A percentile compares a stretch with the other conserved stretches of the same genome.
These are phyloP conservation scores for Scheffersomyces lignosus DNA, from an alignment of 805 yeast genomes.

Conservation along the genomic window DNA sequence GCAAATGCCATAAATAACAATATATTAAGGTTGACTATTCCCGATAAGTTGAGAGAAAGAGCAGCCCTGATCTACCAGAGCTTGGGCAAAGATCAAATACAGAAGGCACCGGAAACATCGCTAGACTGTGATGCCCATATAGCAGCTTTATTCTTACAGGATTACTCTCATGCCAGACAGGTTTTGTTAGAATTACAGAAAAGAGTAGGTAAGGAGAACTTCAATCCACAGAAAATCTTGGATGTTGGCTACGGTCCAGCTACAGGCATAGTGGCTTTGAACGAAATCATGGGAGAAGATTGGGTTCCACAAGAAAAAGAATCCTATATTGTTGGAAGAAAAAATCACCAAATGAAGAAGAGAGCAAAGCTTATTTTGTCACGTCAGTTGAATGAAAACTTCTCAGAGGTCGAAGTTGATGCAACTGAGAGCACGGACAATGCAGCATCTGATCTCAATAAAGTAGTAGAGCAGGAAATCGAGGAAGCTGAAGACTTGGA, in stretches of 20 bases:
- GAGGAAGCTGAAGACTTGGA: constrained; percentile 9
- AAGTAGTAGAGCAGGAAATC: constrained; percentile 9
- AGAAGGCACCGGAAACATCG: constrained; percentile 41
- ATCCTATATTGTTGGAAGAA: constrained; percentile 67
- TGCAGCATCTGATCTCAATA: constrained; percentile 15
- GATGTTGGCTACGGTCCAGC: constrained; percentile 92
- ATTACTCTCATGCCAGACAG: constrained; percentile 68
- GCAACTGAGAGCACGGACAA: constrained; percentile 16
- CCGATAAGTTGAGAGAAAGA: constrained; percentile 61
- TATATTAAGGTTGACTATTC: constrained; percentile 58
- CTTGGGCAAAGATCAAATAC: constrained; percentile 54
- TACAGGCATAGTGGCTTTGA: constrained; percentile 84
- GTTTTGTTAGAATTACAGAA: constrained; percentile 64
- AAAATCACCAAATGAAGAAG: constrained; percentile 62
- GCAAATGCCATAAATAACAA: constrained; percentile 62
- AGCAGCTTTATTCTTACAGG: constrained; percentile 77
- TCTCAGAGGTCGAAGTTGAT: constrained; percentile 11
- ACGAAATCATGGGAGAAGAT: constrained; percentile 72
- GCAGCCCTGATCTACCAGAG: constrained; percentile 57
- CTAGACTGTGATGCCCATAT: constrained; percentile 76
- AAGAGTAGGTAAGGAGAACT: constrained; percentile 50
- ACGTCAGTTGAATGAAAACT: constrained; percentile 57
- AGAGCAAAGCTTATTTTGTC: constrained; percentile 77
- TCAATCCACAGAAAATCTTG: constrained; percentile 66
- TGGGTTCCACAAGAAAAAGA: constrained; percentile 66